Evolutionary conservation across 371 early-diverging fungal genomes (phyloP).

Genomic region (Lichtheimia ornata): DNA sequence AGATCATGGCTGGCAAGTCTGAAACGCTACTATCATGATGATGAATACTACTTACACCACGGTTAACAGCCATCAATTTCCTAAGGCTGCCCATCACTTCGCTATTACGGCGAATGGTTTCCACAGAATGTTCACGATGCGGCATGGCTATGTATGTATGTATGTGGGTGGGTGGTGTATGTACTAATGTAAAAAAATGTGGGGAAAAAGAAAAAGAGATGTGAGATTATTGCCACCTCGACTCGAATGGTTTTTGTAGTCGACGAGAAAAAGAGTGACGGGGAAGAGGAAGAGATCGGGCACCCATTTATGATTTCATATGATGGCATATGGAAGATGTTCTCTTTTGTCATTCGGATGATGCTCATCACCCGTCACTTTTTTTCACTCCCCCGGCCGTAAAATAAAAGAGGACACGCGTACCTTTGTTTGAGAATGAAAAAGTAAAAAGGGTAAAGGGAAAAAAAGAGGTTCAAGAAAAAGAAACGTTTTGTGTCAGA

Average conservation of each 20-base stretch:
- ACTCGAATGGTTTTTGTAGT: not conserved
- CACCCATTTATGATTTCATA: conserved; percentile 9
- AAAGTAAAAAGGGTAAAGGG: not conserved
- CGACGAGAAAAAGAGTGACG: not conserved
- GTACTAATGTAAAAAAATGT: too few relatives aligned
- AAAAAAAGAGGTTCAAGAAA: conserved; percentile 8
- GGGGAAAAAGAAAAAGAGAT: too few relatives aligned
- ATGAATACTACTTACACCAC: conserved; percentile 69
- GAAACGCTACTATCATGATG: too few relatives aligned
- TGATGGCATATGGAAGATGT: conserved; percentile 12
- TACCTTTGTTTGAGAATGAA: conserved; percentile 8
- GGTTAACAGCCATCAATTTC: conserved; percentile 66
- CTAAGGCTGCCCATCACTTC: conserved; percentile 53
- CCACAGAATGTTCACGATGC: conserved; percentile 61
- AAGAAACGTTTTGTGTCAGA: not conserved
- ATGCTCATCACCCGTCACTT: not conserved
- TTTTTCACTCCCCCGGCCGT: conserved; percentile 1
- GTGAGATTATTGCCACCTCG: too few relatives aligned
- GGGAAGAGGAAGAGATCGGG: conserved; percentile 2
- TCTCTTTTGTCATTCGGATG: not conserved
- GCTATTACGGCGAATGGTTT: conserved; percentile 63
- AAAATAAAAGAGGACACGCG: conserved; percentile 10
- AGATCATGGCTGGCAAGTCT: not conserved
- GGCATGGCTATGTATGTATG: conserved; percentile 15
- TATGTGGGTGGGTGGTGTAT: too few relatives aligned